Evolutionary conservation across 495 filamentous ascomycete genomes (phyloP), one percentile per base, ranked within the genome.

Genomic region (Diplogelasinospora grovesii): DNA sequence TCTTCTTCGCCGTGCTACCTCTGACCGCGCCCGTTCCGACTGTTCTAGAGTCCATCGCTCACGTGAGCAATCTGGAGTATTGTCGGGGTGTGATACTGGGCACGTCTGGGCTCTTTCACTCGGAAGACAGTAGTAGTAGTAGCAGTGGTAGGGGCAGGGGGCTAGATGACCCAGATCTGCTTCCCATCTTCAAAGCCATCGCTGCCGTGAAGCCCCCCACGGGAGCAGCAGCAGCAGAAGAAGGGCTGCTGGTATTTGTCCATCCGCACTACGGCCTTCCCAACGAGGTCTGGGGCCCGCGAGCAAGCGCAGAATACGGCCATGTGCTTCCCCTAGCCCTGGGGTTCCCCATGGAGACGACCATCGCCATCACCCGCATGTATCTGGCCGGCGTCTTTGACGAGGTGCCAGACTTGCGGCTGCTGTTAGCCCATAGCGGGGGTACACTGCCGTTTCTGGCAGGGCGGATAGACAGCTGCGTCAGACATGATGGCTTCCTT

Each of bases 221-320:
- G n/a, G n/a, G n/a, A n/a, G n/a, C n/a, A n/a, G n/a, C n/a, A n/a
- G n/a, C n/a, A n/a, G n/a, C n/a, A n/a, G n/a, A n/a, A n/a, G n/a
- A n/a, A n/a, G n/a, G n/a, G n/a, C 65, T 81, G 16, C 62, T 86
- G 11, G 61, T 94, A 18, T 96, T 97, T 63, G 63, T 97, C 11
- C 90, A 97, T 60, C 90, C 90, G 23, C 90, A 96, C 62, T 95
- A 97, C 56, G 90, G 90, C 3, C 71, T 97, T 0, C 89, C 86
- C 0, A 70, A 71, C 36, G 71, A 74, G 13, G 88, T 93, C 8
- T 95, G 82, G 61, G 90, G 90, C 0, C 73, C 72, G 7, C 67
- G 81, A 20, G 76, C 73, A 4, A 53, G 48, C 0, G 66, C 53
- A 18, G 79, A 84, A 33, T 95, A 92, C 61, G 89, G 90, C 0